These are phyloP conservation scores for Myxozyma monticola DNA, from an alignment of 805 yeast species.

Conservation along the genomic window DNA sequence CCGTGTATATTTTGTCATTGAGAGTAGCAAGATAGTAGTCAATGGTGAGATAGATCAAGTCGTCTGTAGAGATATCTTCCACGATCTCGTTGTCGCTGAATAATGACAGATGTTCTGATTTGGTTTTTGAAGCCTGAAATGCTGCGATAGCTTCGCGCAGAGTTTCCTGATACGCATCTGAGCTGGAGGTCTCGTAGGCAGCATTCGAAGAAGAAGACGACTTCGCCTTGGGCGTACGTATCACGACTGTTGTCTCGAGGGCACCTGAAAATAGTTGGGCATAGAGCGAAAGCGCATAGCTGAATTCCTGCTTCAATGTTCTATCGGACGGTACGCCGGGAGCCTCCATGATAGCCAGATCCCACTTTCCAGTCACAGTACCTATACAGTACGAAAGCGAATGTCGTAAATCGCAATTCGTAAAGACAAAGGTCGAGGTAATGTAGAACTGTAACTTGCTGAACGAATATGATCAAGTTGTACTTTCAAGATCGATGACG, in stretches of 20 bases:
- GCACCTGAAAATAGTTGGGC: constrained; percentile 5
- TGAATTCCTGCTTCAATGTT: constrained; percentile 23
- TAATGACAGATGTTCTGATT: constrained; percentile 47
- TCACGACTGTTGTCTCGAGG: background rate
- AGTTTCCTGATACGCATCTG: constrained; percentile 14
- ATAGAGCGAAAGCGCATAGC: constrained; percentile 18
- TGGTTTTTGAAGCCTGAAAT: constrained; percentile 8
- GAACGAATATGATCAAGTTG: too few species aligned
- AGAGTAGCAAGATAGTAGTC: constrained; percentile 58
- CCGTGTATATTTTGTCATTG: constrained; percentile 35
- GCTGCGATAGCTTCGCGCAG: constrained; percentile 9
- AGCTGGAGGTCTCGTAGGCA: constrained; percentile 3
- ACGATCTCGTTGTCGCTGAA: constrained; percentile 72
- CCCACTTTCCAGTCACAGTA: too few species aligned
- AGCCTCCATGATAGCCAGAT: too few species aligned
- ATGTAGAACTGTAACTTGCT: too few species aligned
- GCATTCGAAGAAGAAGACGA: background rate
- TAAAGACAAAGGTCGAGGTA: too few species aligned
- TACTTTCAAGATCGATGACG: too few species aligned
- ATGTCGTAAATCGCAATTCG: too few species aligned
- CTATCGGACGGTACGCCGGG: too few species aligned
- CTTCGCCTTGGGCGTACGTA: background rate
- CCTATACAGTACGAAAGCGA: too few species aligned
- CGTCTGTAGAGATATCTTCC: constrained; percentile 65
- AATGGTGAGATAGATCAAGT: constrained; percentile 52